These are phyloP conservation scores for Cladophialophora exuberans DNA, from an alignment of 2,329 filamentous ascomycete species.

Conservation along the genomic window DNA sequence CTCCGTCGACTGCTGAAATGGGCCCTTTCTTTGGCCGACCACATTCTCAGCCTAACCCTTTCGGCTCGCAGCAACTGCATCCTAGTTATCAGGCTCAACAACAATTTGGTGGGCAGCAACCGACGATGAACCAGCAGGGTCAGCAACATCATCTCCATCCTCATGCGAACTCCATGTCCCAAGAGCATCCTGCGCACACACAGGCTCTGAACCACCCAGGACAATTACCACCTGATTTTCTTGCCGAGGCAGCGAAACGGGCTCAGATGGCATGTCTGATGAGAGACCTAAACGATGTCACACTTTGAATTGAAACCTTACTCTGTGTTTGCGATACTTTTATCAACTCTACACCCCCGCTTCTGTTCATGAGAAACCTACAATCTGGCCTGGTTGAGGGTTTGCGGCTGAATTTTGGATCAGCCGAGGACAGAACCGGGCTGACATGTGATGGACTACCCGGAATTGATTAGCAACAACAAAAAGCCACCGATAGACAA, in stretches of 20 bases:
- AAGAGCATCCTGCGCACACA: slow-evolving; percentile 27
- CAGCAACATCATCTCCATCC: slow-evolving; percentile 31
- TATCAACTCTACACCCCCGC: background rate
- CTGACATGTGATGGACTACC: slow-evolving; percentile 19
- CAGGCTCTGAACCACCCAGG: slow-evolving; percentile 37
- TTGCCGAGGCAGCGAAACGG: slow-evolving; percentile 90
- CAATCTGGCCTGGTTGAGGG: background rate
- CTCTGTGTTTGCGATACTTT: background rate
- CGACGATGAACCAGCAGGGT: slow-evolving; percentile 20
- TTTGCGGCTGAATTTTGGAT: background rate
- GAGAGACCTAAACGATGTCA: slow-evolving; percentile 78
- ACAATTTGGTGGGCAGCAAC: slow-evolving; percentile 21
- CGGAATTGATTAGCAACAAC: background rate
- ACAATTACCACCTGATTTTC: slow-evolving; percentile 76
- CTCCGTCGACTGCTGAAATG: slow-evolving; percentile 31
- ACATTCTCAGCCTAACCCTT: slow-evolving; percentile 28
- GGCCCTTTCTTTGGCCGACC: slow-evolving; percentile 30
- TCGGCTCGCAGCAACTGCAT: slow-evolving; percentile 25
- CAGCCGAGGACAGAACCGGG: slow-evolving; percentile 11
- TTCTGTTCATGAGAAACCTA: background rate
- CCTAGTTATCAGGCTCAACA: slow-evolving; percentile 21
- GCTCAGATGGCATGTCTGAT: slow-evolving; percentile 89
- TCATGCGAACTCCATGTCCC: slow-evolving; percentile 34
- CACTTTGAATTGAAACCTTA: slow-evolving; percentile 45
- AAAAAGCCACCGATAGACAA: no score